These are phyloP conservation scores for Persicaria maculosa DNA, from an alignment of 148 eudicot species.

Conservation along the genomic window DNA sequence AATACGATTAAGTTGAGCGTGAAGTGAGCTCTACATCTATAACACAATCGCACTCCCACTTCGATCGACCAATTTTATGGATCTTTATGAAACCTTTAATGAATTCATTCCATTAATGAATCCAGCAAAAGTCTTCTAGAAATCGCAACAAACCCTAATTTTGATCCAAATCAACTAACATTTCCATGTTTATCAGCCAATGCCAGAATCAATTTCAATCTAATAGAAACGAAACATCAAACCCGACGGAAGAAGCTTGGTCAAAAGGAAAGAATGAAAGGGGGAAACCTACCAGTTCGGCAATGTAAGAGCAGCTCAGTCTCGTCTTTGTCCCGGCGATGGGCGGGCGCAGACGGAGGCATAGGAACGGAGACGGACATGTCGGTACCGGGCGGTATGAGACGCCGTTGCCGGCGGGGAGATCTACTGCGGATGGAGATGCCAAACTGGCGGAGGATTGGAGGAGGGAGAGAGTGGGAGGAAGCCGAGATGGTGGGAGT, in stretches of 20 bases:
- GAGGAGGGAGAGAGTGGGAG: conserved; percentile 6
- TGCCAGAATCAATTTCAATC: background rate
- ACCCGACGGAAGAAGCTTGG: background rate
- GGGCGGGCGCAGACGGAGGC: conserved; percentile 29
- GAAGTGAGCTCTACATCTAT: background rate
- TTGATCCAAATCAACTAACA: conserved; percentile 4
- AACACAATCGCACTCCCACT: background rate
- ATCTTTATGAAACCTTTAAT: background rate
- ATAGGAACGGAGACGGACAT: conserved; percentile 49
- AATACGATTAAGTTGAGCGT: background rate
- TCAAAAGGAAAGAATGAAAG: background rate
- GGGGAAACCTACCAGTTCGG: conserved; percentile 28
- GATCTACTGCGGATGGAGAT: conserved; percentile 9
- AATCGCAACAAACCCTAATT: background rate
- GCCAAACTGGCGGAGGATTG: conserved; percentile 8
- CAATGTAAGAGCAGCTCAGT: conserved; percentile 34
- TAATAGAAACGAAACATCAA: background rate
- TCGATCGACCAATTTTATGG: background rate
- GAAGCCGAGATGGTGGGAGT: background rate
- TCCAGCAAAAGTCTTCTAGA: background rate
- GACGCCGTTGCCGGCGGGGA: conserved; percentile 21
- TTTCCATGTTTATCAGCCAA: background rate
- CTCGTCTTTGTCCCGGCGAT: conserved; percentile 35
- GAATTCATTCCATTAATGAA: background rate
- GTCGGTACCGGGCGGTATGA: conserved; percentile 18